Percentiles rank a stretch among this genome's conserved stretches.
phyloP scores from a whole-genome alignment of 192 early-diverging fungal genomes.

The Radiomyces spectabilis region DNA sequence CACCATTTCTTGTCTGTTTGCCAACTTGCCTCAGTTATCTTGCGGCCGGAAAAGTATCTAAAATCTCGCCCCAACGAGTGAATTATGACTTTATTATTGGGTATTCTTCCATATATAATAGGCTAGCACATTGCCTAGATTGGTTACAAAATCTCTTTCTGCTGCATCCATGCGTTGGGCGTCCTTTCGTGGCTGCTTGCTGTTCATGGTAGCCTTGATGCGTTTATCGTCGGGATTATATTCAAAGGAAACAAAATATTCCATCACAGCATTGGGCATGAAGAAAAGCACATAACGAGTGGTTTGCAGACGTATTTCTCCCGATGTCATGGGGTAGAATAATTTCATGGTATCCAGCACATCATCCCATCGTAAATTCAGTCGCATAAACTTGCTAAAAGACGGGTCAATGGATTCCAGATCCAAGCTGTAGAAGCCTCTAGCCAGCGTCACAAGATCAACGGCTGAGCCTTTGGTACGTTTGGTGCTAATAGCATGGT shows the following conservation, averaged over 20 bases:
- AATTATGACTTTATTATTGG: too few relatives aligned
- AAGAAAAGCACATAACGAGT: constrained; percentile 8
- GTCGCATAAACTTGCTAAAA: constrained; percentile 7
- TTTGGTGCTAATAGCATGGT: neutral
- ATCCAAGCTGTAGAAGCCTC: neutral
- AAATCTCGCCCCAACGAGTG: too few relatives aligned
- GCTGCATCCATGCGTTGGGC: neutral
- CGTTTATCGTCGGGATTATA: neutral
- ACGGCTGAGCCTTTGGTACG: neutral
- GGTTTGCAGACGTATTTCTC: neutral
- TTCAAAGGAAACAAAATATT: constrained; percentile 11
- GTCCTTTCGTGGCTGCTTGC: neutral
- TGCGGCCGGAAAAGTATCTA: too few relatives aligned
- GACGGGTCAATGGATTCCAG: neutral
- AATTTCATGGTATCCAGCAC: constrained; percentile 5
- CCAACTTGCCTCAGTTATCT: too few relatives aligned
- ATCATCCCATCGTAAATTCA: constrained; percentile 10
- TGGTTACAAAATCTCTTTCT: neutral
- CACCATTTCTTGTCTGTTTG: too few relatives aligned
- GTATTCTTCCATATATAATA: constrained; percentile 16
- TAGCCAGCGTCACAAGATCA: constrained; percentile 1
- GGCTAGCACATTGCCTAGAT: constrained; percentile 1
- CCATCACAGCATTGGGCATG: constrained; percentile 7
- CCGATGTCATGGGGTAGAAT: constrained; percentile 8
- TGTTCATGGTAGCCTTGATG: neutral